These are phyloP conservation scores for Aspergillus fumigatiaffinis DNA, from an alignment of 2,329 filamentous ascomycete species.

Conservation along the genomic window DNA sequence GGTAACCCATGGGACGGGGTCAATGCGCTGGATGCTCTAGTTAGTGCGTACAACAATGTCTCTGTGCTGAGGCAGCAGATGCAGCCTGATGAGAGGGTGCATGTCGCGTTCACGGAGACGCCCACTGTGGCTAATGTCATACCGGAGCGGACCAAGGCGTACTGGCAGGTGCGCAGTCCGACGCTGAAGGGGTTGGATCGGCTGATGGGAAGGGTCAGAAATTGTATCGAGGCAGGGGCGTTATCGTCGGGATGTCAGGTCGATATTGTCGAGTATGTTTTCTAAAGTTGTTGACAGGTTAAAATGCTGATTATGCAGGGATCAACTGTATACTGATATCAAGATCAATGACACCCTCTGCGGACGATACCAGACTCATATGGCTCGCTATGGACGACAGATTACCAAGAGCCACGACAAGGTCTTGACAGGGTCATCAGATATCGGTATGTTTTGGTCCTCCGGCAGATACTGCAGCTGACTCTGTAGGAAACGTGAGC, in stretches of 20 bases:
- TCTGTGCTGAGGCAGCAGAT: conserved; percentile 55
- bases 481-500: conserved; percentile 46
- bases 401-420: conserved; percentile 37
- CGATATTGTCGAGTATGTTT: conserved; percentile 30
- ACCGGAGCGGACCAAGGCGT: conserved; percentile 46
- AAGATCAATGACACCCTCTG: conserved; percentile 46
- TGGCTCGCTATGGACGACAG: conserved; percentile 39
- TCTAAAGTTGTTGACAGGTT: too few species aligned
- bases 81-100: conserved; percentile 50
- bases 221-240: conserved; percentile 35
- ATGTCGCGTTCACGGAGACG: conserved; percentile 52
- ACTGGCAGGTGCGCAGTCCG: conserved; percentile 46
- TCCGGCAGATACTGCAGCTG: not conserved
- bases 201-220: conserved; percentile 25
- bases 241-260: conserved; percentile 34
- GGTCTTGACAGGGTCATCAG: conserved; percentile 43
- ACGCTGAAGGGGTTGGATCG: conserved; percentile 38
- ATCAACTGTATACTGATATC: conserved; percentile 43
- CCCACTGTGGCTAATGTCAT: conserved; percentile 56
- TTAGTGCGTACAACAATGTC: conserved; percentile 45
- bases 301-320: conserved; percentile 5
- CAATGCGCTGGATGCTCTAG: conserved; percentile 57
- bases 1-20: conserved; percentile 57
- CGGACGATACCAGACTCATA: conserved; percentile 42
- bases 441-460: conserved; percentile 36